Base-by-base conservation (phyloP, 1,139 yeast genomes). In the Hansenula sp. region DNA sequence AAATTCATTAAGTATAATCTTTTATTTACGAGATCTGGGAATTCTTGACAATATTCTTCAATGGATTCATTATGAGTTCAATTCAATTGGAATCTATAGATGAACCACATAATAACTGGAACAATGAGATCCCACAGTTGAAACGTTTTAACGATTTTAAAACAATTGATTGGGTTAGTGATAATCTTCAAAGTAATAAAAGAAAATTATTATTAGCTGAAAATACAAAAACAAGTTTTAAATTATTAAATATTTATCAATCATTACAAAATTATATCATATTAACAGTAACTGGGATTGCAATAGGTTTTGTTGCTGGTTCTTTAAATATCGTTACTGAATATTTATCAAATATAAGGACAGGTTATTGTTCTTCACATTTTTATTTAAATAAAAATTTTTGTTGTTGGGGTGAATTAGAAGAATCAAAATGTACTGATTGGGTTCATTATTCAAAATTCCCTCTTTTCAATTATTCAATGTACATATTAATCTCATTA, bases 91-190 rank as follows among this genome's bases (percentile, higher is more conserved):
- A 32, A 11, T n/a, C 4, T 3, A 21, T 13, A 21, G 19, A 13
- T 31, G n/a, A 19, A 4, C 19, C 20, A 18, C 12, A 18, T 30
- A 7, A 4, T 17, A 24, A 24, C 4, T 28, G 27, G 18, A 8
- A 28, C 27, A 6, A 9, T 14, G 17, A 10, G 8, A 28, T 34
- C 7, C 26, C 26, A 11, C 26, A 24, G 13, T 11, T 24, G 13
- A 5, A 7, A 24, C 32, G 34, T 18, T 83, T 81, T 53, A 72
- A 75, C 40, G 77, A 77, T 36, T 86, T 83, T 56, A 64, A 67
- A 20, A 85, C 94, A 6, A 72, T 83, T 13, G 97, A 92, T 61
- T 88, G 96, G 95, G 77, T 87, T 13, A 81, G 81, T 40, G 97
- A 90, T 47, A 64, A 61, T 39, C 55, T 59, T 29, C 50, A 44